Base-by-base conservation (phyloP, 371 early-diverging fungal species). In the Mortierella sp. region DNA sequence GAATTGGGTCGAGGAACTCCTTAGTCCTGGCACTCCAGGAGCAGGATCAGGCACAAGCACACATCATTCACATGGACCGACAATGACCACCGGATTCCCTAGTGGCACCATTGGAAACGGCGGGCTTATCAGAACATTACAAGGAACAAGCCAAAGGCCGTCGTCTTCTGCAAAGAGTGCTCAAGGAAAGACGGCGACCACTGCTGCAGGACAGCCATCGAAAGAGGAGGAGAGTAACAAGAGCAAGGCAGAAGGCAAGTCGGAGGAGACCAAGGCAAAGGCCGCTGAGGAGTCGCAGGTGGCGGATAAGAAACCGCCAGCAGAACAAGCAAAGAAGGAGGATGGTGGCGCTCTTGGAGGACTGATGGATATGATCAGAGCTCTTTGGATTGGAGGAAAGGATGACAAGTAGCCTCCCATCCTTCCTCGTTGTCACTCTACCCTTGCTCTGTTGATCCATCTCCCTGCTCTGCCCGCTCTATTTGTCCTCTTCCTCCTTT, bases 1-100 rank as follows among this genome's bases (percentile, higher is more conserved):
- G 74, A 62, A 39, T 34, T 73, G 74, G 74, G 63, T 63, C 17
- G 71, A 63, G 21, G 63, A 70, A 14, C 19, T 63, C 22, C 60
- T 70, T 24, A 58, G 54, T 9, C 63, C 71, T 21, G 50, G 46
- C 67, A n/a, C n/a, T n/a, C n/a, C n/a, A n/a, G n/a, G n/a, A n/a
- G n/a, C n/a, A n/a, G n/a, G n/a, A n/a, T n/a, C n/a, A n/a, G n/a
- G n/a, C n/a, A n/a, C n/a, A n/a, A n/a, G n/a, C n/a, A n/a, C n/a
- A n/a, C n/a, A n/a, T n/a, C n/a, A n/a, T n/a, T n/a, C n/a, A n/a
- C n/a, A n/a, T n/a, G n/a, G n/a, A n/a, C n/a, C n/a, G n/a, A n/a
- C n/a, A n/a, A 8, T 19, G 48, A 22, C 34, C 62, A 10, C 39
- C 4, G 56, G 57, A 17, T 34, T 58, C n/a, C 55, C 52, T 17